Evolutionary conservation across 495 filamentous ascomycete species (phyloP), one percentile per base, ranked within the genome.

Genomic region (Trichodelitschia bisporula): DNA sequence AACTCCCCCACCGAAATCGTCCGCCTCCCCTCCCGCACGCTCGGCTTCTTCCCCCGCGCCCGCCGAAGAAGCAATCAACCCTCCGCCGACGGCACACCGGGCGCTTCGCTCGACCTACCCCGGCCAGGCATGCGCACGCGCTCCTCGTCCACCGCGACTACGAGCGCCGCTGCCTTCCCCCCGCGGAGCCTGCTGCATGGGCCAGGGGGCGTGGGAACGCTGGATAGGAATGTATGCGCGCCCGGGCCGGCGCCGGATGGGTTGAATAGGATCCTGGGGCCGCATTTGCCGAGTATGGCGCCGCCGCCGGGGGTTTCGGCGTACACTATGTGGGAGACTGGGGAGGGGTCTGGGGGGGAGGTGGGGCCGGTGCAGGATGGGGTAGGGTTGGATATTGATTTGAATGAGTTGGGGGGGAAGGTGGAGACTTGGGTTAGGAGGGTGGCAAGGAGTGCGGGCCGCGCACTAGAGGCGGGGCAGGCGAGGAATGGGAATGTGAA

Each of bases 11-110:
- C 86, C 27, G 75, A 93, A 47, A 89, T 97, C 24, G 84, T 72
- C 3, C 67, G 84, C 19, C 66, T 97, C 24, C 64, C 78, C 15
- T 69, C 78, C 30, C 67, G 70, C 50, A 62, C 73, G 2, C 56
- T 93, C 14, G 86, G 84, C 17, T 92, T 82, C 50, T 95, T 93
- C 43, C 84, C 86, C 1, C 79, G 78, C 10, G 66, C 79, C 1
- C 64, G 86, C 41, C 77, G 80, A 59, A 93, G 90, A 62, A 25
- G 52, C 64, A 23, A 34, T 62, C 12, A 66, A 64, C 35, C 16
- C 18, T 27, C 20, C 1, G 9, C 21, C 14, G 13, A 17, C 9
- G 18, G n/a, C 14, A 70, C 69, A 4, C 69, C 72, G 3, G 58
- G 64, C 11, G 55, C 52, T n/a, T 76, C 71, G 3, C 40, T 66